Evolutionary conservation across 257 asterid species (phyloP), one percentile per base, ranked within the genome.

Genomic region (Capsicum rhomboideum): DNA sequence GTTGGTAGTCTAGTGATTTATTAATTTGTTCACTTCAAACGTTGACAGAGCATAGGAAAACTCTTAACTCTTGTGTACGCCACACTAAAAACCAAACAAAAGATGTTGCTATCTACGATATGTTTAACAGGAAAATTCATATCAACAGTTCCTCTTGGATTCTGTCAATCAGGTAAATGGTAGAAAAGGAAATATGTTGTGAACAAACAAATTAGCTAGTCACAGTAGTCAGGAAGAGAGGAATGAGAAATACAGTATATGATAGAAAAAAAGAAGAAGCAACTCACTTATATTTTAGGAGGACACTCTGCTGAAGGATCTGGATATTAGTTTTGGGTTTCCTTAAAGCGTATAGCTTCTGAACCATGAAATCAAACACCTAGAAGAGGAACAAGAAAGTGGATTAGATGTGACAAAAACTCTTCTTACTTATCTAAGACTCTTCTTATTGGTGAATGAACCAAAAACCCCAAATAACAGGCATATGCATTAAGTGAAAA

Each of bases 231-330:
- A 28, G 63, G 63, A 77, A 77, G 63, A 77, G 8, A 77, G 63
- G 42, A 77, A 77, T 77, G 63, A 77, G 44, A 17, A 9, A 26
- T 46, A 16, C 13, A 26, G 9, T 50, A 77, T 9, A 18, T 42
- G 42, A 49, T 64, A 67, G 85, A 67, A 50, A 67, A 77, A 55
- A 50, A 50, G 63, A 77, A 77, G 82, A 50, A 18, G 44, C 59
- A 86, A 86, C 98, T 89, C 91, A 96, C 99, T 95, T 97, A 91
- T 97, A 93, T 90, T 97, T 97, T 84, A 97, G 90, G 87, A 97
- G 99, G 88, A 97, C 97, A 85, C 95, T 94, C 88, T 97, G 99
- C 83, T 95, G 99, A 90, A 97, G 98, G 85, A 97, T 97, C 97
- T 97, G 99, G 69, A 97, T 95, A 72, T 97, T 97, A 77, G 99